These are phyloP conservation scores for Curvularia sp. DNA, from an alignment of 2,329 filamentous ascomycete genomes.

Conservation along the genomic window DNA sequence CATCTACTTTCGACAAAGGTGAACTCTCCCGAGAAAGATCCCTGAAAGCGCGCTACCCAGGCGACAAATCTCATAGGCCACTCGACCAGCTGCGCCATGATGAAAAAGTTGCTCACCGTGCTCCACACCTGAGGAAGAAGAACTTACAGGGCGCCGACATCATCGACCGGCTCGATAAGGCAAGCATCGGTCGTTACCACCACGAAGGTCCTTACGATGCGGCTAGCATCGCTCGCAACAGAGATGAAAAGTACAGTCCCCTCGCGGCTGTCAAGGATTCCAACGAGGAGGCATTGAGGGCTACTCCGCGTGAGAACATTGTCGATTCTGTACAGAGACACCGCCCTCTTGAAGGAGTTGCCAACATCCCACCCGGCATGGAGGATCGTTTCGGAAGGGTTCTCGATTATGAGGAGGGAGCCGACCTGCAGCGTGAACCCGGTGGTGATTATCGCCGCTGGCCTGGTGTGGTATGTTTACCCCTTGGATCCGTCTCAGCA, in stretches of 20 bases:
- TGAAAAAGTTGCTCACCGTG: slow-evolving; percentile 69
- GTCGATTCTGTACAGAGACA: slow-evolving; percentile 75
- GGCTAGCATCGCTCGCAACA: slow-evolving; percentile 76
- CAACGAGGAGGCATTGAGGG: slow-evolving; percentile 78
- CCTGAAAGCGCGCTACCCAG: slow-evolving; percentile 66
- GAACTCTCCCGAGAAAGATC: slow-evolving; percentile 56
- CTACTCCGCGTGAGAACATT: slow-evolving; percentile 81
- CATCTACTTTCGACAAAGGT: slow-evolving; percentile 30
- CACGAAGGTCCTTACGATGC: slow-evolving; percentile 93
- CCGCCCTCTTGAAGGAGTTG: slow-evolving; percentile 81
- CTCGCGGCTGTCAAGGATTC: slow-evolving; percentile 76
- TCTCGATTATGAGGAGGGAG: slow-evolving; percentile 84
- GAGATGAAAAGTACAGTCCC: slow-evolving; percentile 67
- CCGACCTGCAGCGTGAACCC: slow-evolving; percentile 82
- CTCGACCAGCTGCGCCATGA: slow-evolving; percentile 72
- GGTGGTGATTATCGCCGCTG: slow-evolving; percentile 82
- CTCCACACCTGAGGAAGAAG: slow-evolving; percentile 70
- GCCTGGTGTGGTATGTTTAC: slow-evolving; percentile 72
- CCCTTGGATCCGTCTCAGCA: not conserved
- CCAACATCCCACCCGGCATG: slow-evolving; percentile 75
- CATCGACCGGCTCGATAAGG: slow-evolving; percentile 80
- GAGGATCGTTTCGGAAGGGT: slow-evolving; percentile 71
- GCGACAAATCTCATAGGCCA: slow-evolving; percentile 70
- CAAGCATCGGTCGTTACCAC: slow-evolving; percentile 74
- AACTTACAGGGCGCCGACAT: slow-evolving; percentile 73